phyloP scores from a whole-genome alignment of 768 basidiomycete species.

The Agaricus subrufescens region DNA sequence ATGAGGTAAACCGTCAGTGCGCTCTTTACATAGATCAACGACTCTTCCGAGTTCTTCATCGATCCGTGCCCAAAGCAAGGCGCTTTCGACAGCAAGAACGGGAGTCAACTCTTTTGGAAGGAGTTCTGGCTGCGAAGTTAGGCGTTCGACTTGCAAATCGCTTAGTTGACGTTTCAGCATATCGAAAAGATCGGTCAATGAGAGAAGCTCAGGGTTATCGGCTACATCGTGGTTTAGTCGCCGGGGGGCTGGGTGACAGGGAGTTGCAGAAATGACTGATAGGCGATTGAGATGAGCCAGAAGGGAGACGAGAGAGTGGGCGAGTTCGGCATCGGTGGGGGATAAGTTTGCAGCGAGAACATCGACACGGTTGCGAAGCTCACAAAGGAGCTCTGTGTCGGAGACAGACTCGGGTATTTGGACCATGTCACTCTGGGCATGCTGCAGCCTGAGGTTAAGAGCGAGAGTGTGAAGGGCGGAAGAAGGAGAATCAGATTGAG shows the following conservation, averaged over 20 bases:
- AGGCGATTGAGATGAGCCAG: constrained; percentile 65
- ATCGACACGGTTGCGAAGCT: constrained; percentile 55
- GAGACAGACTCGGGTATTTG: constrained; percentile 34
- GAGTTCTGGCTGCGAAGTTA: constrained; percentile 34
- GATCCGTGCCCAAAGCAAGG: constrained; percentile 71
- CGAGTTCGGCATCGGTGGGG: constrained; percentile 54
- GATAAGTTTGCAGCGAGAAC: constrained; percentile 37
- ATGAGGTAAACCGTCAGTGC: constrained; percentile 33
- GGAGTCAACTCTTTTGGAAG: constrained; percentile 37
- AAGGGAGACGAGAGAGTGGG: constrained; percentile 64
- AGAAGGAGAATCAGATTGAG: constrained; percentile 32
- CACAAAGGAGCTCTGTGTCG: constrained; percentile 52
- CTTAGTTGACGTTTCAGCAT: constrained; percentile 64
- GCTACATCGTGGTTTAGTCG: constrained; percentile 6
- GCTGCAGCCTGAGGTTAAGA: constrained; percentile 52
- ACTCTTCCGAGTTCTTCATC: constrained; percentile 72
- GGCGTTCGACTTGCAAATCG: constrained; percentile 58
- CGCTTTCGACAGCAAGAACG: constrained; percentile 48
- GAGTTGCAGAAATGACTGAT: constrained; percentile 35
- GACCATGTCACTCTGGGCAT: constrained; percentile 39
- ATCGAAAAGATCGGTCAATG: constrained; percentile 44
- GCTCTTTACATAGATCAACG: constrained; percentile 59
- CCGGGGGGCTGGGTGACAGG: constrained; percentile 12
- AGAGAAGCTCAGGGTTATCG: constrained; percentile 18
- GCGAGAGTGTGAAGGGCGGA: constrained; percentile 61